Conservation (phyloP, 1,284 basidiomycete genomes). For the Ceratobasidium sp. region DNA sequence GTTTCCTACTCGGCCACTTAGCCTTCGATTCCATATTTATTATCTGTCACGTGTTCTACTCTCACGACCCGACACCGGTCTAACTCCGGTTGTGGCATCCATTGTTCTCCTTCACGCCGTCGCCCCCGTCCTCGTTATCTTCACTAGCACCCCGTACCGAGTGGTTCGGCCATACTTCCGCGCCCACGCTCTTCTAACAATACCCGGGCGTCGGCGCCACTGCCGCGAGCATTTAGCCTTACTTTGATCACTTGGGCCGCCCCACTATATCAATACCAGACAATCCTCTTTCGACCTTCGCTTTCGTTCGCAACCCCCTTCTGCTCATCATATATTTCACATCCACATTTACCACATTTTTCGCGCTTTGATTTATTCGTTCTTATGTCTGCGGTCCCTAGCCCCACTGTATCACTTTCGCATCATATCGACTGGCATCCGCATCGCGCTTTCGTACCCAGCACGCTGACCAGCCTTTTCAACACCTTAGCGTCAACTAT, state of each 20-base stretch:
- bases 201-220: conserved; percentile 31
- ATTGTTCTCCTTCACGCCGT: conserved; percentile 21
- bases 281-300: not conserved
- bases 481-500: conserved; percentile 74
- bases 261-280: not conserved
- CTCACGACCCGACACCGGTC: conserved; percentile 16
- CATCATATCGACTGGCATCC: conserved; percentile 40
- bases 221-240: conserved; percentile 16
- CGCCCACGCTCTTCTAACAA: conserved; percentile 30
- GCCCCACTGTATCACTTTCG: conserved; percentile 29
- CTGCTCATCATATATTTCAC: not conserved
- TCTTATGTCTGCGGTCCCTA: conserved; percentile 44
- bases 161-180: not conserved
- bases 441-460: not conserved
- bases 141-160: not conserved
- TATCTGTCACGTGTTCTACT: conserved; percentile 26
- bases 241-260: conserved; percentile 28
- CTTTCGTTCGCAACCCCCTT: conserved; percentile 20
- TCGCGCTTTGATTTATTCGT: conserved; percentile 12
- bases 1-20: conserved; percentile 39
- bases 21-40: not conserved
- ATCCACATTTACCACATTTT: conserved; percentile 22
- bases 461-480: conserved; percentile 36
- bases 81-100: conserved; percentile 27
- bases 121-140: not conserved